Evolutionary conservation across 2,329 filamentous ascomycete species (phyloP).

Genomic region (Venturia oleaginea): DNA sequence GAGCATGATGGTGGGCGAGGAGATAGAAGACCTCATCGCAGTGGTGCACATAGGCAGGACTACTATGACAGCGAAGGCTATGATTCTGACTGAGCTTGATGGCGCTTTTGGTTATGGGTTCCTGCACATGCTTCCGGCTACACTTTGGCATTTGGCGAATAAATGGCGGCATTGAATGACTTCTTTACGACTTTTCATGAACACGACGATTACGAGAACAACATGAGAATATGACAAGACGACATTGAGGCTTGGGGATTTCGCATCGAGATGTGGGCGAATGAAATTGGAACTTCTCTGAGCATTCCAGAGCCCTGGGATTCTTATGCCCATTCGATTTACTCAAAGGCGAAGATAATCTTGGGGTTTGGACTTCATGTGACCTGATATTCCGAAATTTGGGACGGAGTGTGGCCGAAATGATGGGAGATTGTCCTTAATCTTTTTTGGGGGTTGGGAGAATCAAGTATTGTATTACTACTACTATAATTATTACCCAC

Average conservation of each 20-base stretch:
- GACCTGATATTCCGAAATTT: no score
- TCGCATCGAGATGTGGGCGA: background rate
- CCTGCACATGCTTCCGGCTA: background rate
- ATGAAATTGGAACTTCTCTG: no score
- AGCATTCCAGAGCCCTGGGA: no score
- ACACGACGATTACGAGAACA: background rate
- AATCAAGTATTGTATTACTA: no score
- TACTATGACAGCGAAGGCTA: conserved; percentile 10
- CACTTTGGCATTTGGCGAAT: background rate
- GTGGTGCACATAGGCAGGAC: background rate
- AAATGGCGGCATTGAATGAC: background rate
- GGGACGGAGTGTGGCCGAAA: no score
- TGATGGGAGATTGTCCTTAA: no score
- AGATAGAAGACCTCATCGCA: background rate
- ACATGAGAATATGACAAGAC: background rate
- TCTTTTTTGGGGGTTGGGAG: no score
- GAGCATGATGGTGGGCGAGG: background rate
- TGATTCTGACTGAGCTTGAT: conserved; percentile 3
- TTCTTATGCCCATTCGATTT: no score
- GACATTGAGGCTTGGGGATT: background rate
- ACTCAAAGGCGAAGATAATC: no score
- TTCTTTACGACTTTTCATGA: background rate
- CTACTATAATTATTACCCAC: no score
- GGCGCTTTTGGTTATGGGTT: background rate
- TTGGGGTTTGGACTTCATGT: no score